Base-by-base conservation (phyloP, 2,329 filamentous ascomycete genomes). In the Boeremia lycopersici region DNA sequence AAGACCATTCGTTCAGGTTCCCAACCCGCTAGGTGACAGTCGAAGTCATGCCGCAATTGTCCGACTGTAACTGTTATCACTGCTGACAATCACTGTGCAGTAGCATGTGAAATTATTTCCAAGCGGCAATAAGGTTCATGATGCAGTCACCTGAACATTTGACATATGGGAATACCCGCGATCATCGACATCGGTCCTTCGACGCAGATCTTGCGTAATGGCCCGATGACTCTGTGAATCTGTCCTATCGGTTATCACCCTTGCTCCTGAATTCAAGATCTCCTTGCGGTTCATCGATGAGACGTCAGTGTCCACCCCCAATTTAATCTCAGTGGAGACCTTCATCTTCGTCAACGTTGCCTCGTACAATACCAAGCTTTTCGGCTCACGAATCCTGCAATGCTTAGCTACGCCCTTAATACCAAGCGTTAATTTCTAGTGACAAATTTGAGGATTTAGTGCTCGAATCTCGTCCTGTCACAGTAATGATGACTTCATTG, bases 401-500 rank as follows among this genome's bases (percentile, higher is more conserved):
- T 50, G 52, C 52, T 55, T 55, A 36, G 52, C 52, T 47, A 30
- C 36, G 41, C 46, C 25, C 17, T 36, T 33, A 12, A 28, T 11
- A 30, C 11, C 10, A 23, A 11, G 40, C 36, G 36, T 11, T 36
- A 46, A 47, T 47, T 40, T 33, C 35, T 19, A 12, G 11, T 34
- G 23, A 6, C 15, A 29, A 23, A 28, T 29, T 28, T 13, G 35
- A 13, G 17, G 10, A 23, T 19, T 15, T 10, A 29, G 10, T 42
- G 46, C n/a, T 33, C 47, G 25, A 42, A 30, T 36, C 33, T 47
- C 19, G 36, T 55, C 26, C 31, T 9, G 4, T 50, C 15, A 26
- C 19, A 47, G 36, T 33, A 46, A 36, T 50, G 30, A 55, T 55
- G 52, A 55, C 41, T 34, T 55, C 52, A 55, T 55, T 6, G 15